Evolutionary conservation across 2,329 filamentous ascomycete species (phyloP), one percentile per base, ranked within the genome.

Genomic region (Venturiaceae sp.): DNA sequence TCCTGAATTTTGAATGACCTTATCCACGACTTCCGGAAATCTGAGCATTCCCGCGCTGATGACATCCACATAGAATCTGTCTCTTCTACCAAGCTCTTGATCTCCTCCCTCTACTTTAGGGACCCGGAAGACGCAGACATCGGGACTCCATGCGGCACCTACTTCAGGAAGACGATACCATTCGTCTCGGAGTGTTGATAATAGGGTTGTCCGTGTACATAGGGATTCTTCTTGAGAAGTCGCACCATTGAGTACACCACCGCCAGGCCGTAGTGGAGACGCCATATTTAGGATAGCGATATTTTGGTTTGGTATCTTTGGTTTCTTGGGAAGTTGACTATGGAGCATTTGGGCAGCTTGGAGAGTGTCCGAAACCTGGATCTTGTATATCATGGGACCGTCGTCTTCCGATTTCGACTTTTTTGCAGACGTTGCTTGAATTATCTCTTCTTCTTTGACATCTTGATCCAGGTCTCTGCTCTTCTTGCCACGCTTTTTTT

Each of bases 281-380:
- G 82, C 83, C 82, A 86, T 85, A 67, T 84, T 85, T 3, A 86
- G 72, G 26, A 86, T 72, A 3, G 76, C 80, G 1, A 82, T 74
- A 37, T 77, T 77, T 1, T 65, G 63, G 14, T 58, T 63, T 11
- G 67, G 52, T 30, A 30, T 50, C 44, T 50, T 36, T 69, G 66
- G 37, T 64, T 61, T 34, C 53, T 11, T 60, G 60, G 11, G 59
- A 59, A 53, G 44, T 59, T 44, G 19, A 21, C 66, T 60, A 11
- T 19, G 55, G 60, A 64, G 47, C 58, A 63, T 5, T 65, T 60
- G 69, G 0, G 82, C 82, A 0, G 79, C 81, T 2, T 74, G 70
- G 4, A 86, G 75, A 0, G 80, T 81, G 63, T 84, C 82, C 13
- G 74, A 72, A 2, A 74, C 68, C 23, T 75, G 68, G 53, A 84